A percentile compares a stretch with the other conserved stretches of the same genome.
These are phyloP conservation scores for Tremellales sp. DNA, from an alignment of 1,284 basidiomycete species.

Conservation along the genomic window DNA sequence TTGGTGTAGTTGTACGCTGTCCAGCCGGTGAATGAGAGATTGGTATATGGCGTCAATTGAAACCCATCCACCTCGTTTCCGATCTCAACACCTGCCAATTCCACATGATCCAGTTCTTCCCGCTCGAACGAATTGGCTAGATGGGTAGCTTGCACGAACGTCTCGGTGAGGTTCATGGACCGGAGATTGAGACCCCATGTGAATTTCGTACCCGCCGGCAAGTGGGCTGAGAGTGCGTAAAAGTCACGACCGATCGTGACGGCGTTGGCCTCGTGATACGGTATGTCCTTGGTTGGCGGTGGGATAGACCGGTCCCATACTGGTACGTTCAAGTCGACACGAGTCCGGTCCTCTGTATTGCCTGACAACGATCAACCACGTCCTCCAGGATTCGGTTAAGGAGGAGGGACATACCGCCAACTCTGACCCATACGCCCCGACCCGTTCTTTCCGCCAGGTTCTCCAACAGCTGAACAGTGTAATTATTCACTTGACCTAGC, in stretches of 20 bases:
- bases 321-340: conserved; percentile 3
- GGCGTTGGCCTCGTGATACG: conserved; percentile 61
- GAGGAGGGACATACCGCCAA: background rate
- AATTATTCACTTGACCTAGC: background rate
- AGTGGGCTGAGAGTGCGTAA: conserved; percentile 57
- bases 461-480: background rate
- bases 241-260: conserved; percentile 58
- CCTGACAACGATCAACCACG: conserved; percentile 1
- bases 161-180: background rate
- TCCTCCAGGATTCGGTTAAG: too few relatives aligned
- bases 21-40: background rate
- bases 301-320: conserved; percentile 16
- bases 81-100: conserved; percentile 48
- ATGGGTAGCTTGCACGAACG: background rate
- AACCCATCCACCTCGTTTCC: conserved; percentile 38
- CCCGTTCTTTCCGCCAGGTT: background rate
- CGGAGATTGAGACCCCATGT: conserved; percentile 64
- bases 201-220: conserved; percentile 54
- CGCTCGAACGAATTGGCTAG: background rate
- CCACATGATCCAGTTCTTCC: background rate
- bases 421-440: background rate
- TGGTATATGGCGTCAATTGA: background rate
- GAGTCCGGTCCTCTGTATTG: conserved; percentile 11
- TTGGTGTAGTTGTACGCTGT: background rate
- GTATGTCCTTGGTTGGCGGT: conserved; percentile 53